Conservation (phyloP, 768 basidiomycete species). For the Russula sp. region DNA sequence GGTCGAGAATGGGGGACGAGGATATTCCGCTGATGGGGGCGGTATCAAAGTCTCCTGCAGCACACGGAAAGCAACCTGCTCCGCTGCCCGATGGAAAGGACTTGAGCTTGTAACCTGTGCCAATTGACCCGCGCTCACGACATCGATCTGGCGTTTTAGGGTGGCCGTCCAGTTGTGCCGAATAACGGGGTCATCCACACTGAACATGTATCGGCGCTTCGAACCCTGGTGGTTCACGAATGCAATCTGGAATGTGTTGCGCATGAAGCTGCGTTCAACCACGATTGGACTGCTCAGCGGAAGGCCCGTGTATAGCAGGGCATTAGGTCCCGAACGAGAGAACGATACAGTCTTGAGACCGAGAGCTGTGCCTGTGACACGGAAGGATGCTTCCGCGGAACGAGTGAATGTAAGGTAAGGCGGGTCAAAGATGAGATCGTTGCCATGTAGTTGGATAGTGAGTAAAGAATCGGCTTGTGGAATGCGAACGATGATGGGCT, state of each 20-base stretch:
- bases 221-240: constrained; percentile 60
- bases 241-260: constrained; percentile 89
- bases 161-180: constrained; percentile 68
- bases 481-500: constrained; percentile 79
- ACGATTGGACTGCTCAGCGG: constrained; percentile 70
- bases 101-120: constrained; percentile 26
- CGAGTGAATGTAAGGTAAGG: constrained; percentile 71
- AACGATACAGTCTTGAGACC: constrained; percentile 80
- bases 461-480: constrained; percentile 80
- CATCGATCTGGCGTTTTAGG: constrained; percentile 59
- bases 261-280: constrained; percentile 93
- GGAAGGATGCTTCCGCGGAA: constrained; percentile 79
- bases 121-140: constrained; percentile 30
- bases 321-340: constrained; percentile 76
- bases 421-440: constrained; percentile 86
- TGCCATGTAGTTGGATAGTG: constrained; percentile 75
- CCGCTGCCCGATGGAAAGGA: constrained; percentile 56
- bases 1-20: constrained; percentile 25
- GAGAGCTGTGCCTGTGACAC: constrained; percentile 78
- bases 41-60: constrained; percentile 78
- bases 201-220: constrained; percentile 92
- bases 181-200: constrained; percentile 71
- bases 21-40: constrained; percentile 16
- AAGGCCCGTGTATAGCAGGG: constrained; percentile 72
- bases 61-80: constrained; percentile 71